Conservation (phyloP, 192 early-diverging fungal genomes). For the Spizellomyces punctatus region DNA sequence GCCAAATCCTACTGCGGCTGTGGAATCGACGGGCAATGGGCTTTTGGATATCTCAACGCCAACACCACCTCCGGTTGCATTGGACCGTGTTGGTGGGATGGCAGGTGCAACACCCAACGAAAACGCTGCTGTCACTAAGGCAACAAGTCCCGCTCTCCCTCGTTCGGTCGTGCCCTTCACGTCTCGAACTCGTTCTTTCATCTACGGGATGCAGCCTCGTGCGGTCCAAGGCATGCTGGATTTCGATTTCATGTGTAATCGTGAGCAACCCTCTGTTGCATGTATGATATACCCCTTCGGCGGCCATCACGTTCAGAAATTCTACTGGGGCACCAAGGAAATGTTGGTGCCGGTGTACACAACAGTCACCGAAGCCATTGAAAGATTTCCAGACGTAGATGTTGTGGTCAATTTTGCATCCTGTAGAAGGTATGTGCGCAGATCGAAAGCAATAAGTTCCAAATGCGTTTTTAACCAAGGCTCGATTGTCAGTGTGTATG, state of each 20-base stretch:
- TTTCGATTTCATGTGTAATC: conserved; percentile 99
- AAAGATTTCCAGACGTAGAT: conserved; percentile 89
- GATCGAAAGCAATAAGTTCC: background rate
- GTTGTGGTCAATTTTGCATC: conserved; percentile 98
- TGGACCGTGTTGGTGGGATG: background rate
- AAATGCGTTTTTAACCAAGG: background rate
- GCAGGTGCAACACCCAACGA: background rate
- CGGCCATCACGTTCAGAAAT: conserved; percentile 98
- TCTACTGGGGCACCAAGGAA: conserved; percentile 99
- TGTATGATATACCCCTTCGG: conserved; percentile 99
- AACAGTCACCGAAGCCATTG: conserved; percentile 78
- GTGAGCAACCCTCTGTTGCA: conserved; percentile 86
- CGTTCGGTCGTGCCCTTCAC: conserved; percentile 69
- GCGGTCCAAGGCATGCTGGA: conserved; percentile 99
- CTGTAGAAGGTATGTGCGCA: conserved; percentile 56
- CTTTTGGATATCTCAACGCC: no score
- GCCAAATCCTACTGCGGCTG: background rate
- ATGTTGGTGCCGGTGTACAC: conserved; percentile 94
- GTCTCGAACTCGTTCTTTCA: conserved; percentile 81
- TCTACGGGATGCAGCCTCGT: conserved; percentile 99
- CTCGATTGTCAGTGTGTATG: conserved; percentile 68
- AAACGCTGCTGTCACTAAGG: background rate
- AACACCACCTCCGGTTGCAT: background rate
- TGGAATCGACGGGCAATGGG: background rate
- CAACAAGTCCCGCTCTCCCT: background rate